Base-by-base conservation (phyloP, 2,329 filamentous ascomycete species). In the Zymoseptoria pseudotritici region DNA sequence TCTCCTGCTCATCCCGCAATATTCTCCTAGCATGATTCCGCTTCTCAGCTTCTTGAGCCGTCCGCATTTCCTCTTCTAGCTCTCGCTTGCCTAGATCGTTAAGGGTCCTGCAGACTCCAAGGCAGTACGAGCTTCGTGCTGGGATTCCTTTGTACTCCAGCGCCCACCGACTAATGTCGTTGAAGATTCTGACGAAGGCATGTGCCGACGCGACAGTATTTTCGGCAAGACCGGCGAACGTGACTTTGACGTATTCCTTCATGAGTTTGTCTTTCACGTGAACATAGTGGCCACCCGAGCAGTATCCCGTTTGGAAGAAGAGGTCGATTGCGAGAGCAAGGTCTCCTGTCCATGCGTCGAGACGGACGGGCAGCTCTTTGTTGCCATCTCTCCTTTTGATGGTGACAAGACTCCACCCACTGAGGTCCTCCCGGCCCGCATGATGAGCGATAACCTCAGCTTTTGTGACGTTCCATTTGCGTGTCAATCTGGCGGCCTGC, bases 161-260 rank as follows among this genome's bases (percentile, higher is more conserved):
- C 19, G 61, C 59, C 64, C 64, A 66, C 8, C 66, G 59, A 4
- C 57, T 53, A 5, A 63, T 59, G 8, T 65, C 52, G 29, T 66
- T 69, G 65, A 66, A 66, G 9, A 60, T 60, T 58, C 65, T 69
- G 52, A 68, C 65, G 31, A 70, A 69, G 6, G 67, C 66, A 22
- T 63, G 51, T 2, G 65, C 67, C 20, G 69, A 67, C 8, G 61
- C 61, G 0, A 65, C 61, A 4, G 69, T 69, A 26, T 68, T 67
- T 21, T 63, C 58, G 2, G 63, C 65, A 49, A 59, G n/a, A n/a
- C n/a, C n/a, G n/a, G n/a, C n/a, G n/a, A n/a, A n/a, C n/a, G n/a
- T n/a, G n/a, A n/a, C n/a, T n/a, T n/a, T n/a, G n/a, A n/a, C n/a
- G n/a, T n/a, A n/a, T n/a, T n/a, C n/a, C n/a, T n/a, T n/a, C n/a